phyloP scores from a whole-genome alignment of 257 asterid genomes.

The Agastache rugosa region DNA sequence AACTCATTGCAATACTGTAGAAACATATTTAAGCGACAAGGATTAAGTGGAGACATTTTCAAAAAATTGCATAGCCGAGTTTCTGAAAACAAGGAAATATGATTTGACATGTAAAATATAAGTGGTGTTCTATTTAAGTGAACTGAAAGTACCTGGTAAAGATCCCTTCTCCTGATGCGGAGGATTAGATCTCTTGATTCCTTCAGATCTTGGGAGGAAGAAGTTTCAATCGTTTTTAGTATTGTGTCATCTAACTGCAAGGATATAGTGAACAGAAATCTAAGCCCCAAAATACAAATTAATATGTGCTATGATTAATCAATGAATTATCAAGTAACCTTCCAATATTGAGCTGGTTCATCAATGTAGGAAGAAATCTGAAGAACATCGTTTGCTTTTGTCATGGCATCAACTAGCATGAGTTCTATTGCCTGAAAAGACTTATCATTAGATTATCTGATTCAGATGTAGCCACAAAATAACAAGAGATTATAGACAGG shows the following conservation, averaged over 20 bases:
- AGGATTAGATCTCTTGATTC: slow-evolving; percentile 84
- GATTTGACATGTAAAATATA: slow-evolving; percentile 14
- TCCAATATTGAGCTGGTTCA: slow-evolving; percentile 82
- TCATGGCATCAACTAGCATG: slow-evolving; percentile 87
- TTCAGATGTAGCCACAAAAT: slow-evolving; percentile 17
- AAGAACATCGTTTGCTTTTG: slow-evolving; percentile 71
- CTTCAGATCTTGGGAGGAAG: slow-evolving; percentile 62
- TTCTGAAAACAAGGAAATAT: slow-evolving; percentile 24
- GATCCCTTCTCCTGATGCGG: slow-evolving; percentile 83
- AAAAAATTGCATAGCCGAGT: slow-evolving; percentile 16
- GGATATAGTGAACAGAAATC: slow-evolving; percentile 18
- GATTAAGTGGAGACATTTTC: neutral
- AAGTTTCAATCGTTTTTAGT: slow-evolving; percentile 76
- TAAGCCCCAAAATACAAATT: slow-evolving; percentile 17
- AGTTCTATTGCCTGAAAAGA: slow-evolving; percentile 79
- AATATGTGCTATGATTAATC: slow-evolving; percentile 2
- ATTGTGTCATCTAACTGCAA: slow-evolving; percentile 89
- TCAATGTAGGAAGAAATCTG: slow-evolving; percentile 67
- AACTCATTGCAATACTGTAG: slow-evolving; percentile 89
- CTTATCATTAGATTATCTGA: slow-evolving; percentile 18
- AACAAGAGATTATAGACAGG: slow-evolving; percentile 29
- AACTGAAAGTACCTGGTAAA: slow-evolving; percentile 67
- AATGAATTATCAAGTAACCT: slow-evolving; percentile 53
- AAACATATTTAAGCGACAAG: slow-evolving; percentile 29
- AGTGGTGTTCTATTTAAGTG: slow-evolving; percentile 10